phyloP scores from a whole-genome alignment of 192 early-diverging fungal genomes.

The Allomyces macrogynus region DNA sequence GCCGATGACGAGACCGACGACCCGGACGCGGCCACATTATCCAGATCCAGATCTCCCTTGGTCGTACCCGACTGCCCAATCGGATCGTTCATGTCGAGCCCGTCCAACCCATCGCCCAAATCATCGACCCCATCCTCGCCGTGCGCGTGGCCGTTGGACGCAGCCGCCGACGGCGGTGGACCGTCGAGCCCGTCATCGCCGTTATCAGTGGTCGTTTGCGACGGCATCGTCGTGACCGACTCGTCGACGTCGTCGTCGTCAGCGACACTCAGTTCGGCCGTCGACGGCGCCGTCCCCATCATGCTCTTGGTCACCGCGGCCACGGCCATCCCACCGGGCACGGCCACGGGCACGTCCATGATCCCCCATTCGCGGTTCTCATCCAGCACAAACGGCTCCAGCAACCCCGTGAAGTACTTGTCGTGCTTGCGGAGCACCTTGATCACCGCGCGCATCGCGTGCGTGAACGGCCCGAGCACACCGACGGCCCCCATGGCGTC shows the following conservation, averaged over 20 bases:
- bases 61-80: too few relatives aligned
- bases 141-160: too few relatives aligned
- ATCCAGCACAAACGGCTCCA: not conserved
- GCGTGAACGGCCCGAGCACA: too few relatives aligned
- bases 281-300: not conserved
- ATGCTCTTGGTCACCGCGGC: not conserved
- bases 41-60: too few relatives aligned
- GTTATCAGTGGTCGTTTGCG: not conserved
- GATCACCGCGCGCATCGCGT: too few relatives aligned
- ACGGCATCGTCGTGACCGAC: not conserved
- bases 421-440: too few relatives aligned
- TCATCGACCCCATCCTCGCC: conserved; percentile 11
- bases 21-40: too few relatives aligned
- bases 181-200: too few relatives aligned
- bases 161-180: too few relatives aligned
- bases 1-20: not conserved
- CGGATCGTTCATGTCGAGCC: too few relatives aligned
- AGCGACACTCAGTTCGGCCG: not conserved
- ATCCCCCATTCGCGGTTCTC: too few relatives aligned
- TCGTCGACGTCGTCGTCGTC: not conserved
- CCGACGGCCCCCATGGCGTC: not conserved
- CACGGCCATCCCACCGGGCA: not conserved
- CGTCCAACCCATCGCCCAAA: conserved; percentile 1
- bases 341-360: not conserved
- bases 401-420: not conserved